Base-by-base conservation (phyloP, 2,329 filamentous ascomycete species). In the Penicillium expansum region DNA sequence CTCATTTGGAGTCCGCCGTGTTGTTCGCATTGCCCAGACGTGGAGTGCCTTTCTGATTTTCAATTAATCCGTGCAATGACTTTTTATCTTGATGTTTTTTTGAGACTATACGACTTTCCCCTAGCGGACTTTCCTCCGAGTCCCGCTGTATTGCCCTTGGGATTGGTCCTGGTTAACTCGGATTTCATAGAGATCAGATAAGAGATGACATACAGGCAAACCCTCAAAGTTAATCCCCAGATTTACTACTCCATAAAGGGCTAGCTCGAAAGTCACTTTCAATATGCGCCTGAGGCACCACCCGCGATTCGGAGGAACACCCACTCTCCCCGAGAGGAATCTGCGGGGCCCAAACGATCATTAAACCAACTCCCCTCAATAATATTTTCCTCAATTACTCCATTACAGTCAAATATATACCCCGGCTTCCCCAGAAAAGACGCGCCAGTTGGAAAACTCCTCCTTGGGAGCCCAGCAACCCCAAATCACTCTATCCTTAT, bases 291-390 rank as follows among this genome's bases (percentile, higher is more conserved):
- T 58, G 20, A 58, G 56, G 56, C 51, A 44, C 4, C 30, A 41
- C 1, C 14, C 4, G 11, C 20, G 9, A 44, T 41, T 35, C 56
- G 56, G 56, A 58, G 56, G 35, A 49, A 20, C 29, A 20, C 56
- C 35, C 16, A 22, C 18, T 22, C 56, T 58, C 56, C 56, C 56
- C 56, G 52, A 50, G 27, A 48, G 30, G 33, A 49, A 42, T 56
- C 54, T 50, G 56, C 51, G 52, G 55, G 44, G 43, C 44, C 44
- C 29, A 45, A 30, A 9, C 11, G 22, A 49, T 49, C 20, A 57
- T 53, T 38, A 24, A 50, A 48, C 22, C 33, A 45, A 29, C 8
- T 22, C 16, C 14, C 20, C 35, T 18, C 18, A 29, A 5, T 24
- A 16, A 37, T 39, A 35, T 42, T 32, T 32, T 14, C 11, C 14